These are phyloP conservation scores for Pholiota adiposa DNA, from an alignment of 1,284 basidiomycete genomes.

Conservation along the genomic window DNA sequence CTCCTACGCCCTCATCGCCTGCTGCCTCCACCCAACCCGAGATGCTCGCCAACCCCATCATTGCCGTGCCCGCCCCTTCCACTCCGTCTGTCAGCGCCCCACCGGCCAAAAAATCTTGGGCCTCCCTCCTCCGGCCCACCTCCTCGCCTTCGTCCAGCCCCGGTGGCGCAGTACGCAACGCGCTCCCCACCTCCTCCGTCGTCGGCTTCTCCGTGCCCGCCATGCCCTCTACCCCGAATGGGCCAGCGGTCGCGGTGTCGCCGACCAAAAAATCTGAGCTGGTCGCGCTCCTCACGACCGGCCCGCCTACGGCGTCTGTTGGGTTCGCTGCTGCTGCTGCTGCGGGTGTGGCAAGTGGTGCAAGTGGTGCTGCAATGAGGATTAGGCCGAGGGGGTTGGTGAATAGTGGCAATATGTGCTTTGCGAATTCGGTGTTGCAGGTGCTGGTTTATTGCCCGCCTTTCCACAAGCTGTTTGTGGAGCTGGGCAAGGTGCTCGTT, in stretches of 20 bases:
- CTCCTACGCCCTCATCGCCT: constrained; percentile 25
- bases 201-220: constrained; percentile 72
- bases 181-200: constrained; percentile 65
- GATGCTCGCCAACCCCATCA: constrained; percentile 5
- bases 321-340: constrained; percentile 17
- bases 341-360: constrained; percentile 5
- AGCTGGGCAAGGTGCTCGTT: constrained; percentile 59
- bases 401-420: constrained; percentile 98
- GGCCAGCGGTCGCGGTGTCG: constrained; percentile 34
- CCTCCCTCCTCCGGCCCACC: constrained; percentile 62
- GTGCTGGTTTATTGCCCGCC: constrained; percentile 88
- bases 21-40: not conserved
- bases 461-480: constrained; percentile 81
- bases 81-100: constrained; percentile 11
- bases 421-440: constrained; percentile 94
- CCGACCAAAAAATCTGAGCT: constrained; percentile 59
- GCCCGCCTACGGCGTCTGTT: constrained; percentile 34
- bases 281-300: constrained; percentile 58
- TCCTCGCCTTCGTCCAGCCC: constrained; percentile 36
- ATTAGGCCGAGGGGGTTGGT: constrained; percentile 81
- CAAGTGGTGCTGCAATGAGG: constrained; percentile 12
- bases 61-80: constrained; percentile 10
- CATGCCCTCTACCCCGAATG: not conserved
- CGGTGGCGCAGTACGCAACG: constrained; percentile 27
- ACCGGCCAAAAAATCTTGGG: constrained; percentile 69